A percentile compares a stretch with the other conserved stretches of the same genome.
Evolutionary conservation across 2,329 filamentous ascomycete genomes (phyloP).

Genomic region (Leptographium galeiforme): DNA sequence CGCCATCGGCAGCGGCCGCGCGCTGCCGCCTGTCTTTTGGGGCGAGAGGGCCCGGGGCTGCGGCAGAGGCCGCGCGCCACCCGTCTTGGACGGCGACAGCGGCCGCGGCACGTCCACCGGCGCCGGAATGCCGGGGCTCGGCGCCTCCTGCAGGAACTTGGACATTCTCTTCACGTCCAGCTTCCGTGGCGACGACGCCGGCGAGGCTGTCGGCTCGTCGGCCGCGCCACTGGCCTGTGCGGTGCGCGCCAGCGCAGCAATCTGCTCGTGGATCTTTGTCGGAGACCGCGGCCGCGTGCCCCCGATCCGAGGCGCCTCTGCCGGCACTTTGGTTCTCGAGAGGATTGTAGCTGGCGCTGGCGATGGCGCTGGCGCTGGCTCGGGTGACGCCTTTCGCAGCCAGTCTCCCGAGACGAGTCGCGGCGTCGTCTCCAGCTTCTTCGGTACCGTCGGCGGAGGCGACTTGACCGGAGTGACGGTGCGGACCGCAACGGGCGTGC

Average conservation of each 20-base stretch:
- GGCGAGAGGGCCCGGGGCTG: constrained; percentile 21
- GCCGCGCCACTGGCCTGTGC: constrained; percentile 16
- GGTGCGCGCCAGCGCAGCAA: constrained; percentile 16
- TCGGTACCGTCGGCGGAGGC: constrained; percentile 5
- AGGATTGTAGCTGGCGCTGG: neutral
- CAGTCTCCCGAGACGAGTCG: neutral
- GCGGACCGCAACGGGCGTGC: too few relatives aligned
- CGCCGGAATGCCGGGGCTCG: constrained; percentile 8
- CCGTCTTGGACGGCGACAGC: constrained; percentile 18
- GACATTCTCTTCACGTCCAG: constrained; percentile 47
- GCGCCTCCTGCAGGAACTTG: constrained; percentile 36
- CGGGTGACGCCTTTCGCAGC: neutral
- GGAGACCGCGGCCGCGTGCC: constrained; percentile 14
- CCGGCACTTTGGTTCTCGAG: constrained; percentile 12
- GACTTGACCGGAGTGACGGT: neutral
- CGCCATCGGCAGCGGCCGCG: constrained; percentile 2
- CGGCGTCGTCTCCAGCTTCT: constrained; percentile 7
- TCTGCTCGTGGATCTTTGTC: constrained; percentile 20
- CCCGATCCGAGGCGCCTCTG: constrained; percentile 14
- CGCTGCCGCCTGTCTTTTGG: constrained; percentile 10
- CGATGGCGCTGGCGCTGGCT: neutral
- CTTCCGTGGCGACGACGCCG: constrained; percentile 42
- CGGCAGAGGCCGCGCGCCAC: constrained; percentile 11
- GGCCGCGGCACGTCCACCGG: constrained; percentile 17
- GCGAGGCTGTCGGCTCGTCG: constrained; percentile 19